These are phyloP conservation scores for Castanospermum australe DNA, from an alignment of 306 rosid species.

Conservation along the genomic window DNA sequence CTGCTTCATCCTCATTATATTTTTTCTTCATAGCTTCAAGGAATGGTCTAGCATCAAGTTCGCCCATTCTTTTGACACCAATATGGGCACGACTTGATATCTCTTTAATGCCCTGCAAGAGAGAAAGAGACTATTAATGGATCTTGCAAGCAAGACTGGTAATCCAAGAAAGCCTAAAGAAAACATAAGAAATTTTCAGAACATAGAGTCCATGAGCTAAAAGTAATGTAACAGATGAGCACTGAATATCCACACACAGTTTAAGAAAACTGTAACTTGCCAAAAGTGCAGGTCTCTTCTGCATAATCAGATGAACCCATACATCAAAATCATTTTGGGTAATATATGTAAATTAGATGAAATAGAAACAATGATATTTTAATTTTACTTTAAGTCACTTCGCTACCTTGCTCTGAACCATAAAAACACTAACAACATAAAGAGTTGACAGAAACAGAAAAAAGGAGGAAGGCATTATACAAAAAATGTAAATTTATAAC, in stretches of 20 bases:
- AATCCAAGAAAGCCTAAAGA: not conserved
- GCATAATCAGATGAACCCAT: not conserved
- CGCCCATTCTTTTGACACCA: conserved; percentile 93
- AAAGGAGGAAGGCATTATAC: not conserved
- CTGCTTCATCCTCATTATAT: conserved; percentile 80
- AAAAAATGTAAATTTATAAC: not conserved
- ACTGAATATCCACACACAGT: conserved; percentile 4
- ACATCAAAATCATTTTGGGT: not conserved
- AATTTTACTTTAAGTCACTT: not conserved
- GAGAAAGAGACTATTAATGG: not conserved
- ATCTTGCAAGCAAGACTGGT: not conserved
- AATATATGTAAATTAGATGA: not conserved
- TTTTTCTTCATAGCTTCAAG: conserved; percentile 69
- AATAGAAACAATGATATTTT: not conserved
- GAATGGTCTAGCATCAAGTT: conserved; percentile 82
- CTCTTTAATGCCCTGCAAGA: conserved; percentile 69
- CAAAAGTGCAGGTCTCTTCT: not conserved
- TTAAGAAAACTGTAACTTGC: not conserved
- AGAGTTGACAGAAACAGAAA: not conserved
- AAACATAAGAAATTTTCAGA: not conserved
- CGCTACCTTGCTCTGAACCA: not conserved
- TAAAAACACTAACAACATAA: not conserved
- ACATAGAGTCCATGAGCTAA: not conserved
- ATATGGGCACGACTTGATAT: conserved; percentile 44
- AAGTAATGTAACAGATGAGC: conserved; percentile 16